phyloP scores from a whole-genome alignment of 208 protist species.

The Crithidia thermophila region DNA sequence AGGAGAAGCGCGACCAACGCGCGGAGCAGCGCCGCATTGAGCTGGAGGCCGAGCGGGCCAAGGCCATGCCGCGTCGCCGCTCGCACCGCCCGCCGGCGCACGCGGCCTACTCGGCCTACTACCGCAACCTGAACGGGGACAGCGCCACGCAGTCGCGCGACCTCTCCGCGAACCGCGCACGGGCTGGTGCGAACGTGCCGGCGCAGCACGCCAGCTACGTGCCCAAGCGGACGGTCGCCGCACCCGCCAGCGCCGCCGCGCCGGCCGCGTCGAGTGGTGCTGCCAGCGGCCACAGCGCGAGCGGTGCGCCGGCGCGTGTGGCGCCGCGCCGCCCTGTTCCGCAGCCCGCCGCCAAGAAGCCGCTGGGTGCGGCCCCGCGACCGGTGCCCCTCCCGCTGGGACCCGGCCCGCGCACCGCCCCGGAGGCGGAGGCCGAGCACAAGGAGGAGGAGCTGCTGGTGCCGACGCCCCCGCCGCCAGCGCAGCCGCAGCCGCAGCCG shows the following conservation, averaged over 20 bases:
- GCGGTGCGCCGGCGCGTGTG: neutral
- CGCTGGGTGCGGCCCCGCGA: neutral
- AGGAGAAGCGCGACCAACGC: conserved; percentile 22
- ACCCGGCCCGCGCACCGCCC: conserved; percentile 3
- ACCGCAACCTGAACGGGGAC: conserved; percentile 9
- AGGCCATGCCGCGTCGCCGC: neutral
- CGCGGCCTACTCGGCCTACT: conserved; percentile 17
- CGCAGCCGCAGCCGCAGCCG: neutral
- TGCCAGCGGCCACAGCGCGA: neutral
- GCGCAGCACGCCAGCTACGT: conserved; percentile 11
- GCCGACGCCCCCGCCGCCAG: neutral
- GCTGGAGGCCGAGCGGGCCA: conserved; percentile 12
- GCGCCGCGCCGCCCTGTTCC: neutral
- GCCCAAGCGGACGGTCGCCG: neutral
- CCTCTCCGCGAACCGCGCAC: neutral
- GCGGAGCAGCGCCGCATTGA: conserved; percentile 24
- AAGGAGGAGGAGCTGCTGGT: conserved; percentile 2
- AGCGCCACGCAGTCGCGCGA: conserved; percentile 9
- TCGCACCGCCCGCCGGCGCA: conserved; percentile 7
- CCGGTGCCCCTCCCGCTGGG: conserved; percentile 11
- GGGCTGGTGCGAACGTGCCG: conserved; percentile 6
- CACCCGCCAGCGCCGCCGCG: neutral
- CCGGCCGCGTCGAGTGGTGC: neutral
- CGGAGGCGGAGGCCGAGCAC: neutral
- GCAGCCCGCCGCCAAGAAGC: conserved; percentile 2